A percentile compares a stretch with the other conserved stretches of the same genome.
Conservation (phyloP, 306 rosid genomes). For the cucumber (Cucumis sativus) region Cucumber_9930_V3 NC_026656.2:17318501-17319000, state of each 20-base stretch:
- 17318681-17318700: conserved; percentile 17
- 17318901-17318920: neutral
- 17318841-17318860: conserved; percentile 11
- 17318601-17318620: conserved; percentile 22
- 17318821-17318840: conserved; percentile 17
- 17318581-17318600: conserved; percentile 10
- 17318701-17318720: conserved; percentile 11
- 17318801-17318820: conserved; percentile 3
- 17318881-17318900: conserved; percentile 15
- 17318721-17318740: conserved; percentile 12
- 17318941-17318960: neutral
- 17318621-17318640: conserved; percentile 24
- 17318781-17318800: conserved; percentile 6
- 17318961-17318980: neutral
- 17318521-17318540: conserved; percentile 14
- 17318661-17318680: conserved; percentile 6
- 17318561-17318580: conserved; percentile 4
- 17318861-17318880: conserved; percentile 13
- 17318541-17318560: conserved; percentile 17
- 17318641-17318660: conserved; percentile 6
- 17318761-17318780: conserved; percentile 10
- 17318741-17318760: conserved; percentile 9
- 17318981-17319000: neutral
- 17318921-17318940: neutral
- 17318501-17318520: conserved; percentile 21